Conservation (phyloP, 768 basidiomycete genomes). For the Boletus tylopilopsis region DNA sequence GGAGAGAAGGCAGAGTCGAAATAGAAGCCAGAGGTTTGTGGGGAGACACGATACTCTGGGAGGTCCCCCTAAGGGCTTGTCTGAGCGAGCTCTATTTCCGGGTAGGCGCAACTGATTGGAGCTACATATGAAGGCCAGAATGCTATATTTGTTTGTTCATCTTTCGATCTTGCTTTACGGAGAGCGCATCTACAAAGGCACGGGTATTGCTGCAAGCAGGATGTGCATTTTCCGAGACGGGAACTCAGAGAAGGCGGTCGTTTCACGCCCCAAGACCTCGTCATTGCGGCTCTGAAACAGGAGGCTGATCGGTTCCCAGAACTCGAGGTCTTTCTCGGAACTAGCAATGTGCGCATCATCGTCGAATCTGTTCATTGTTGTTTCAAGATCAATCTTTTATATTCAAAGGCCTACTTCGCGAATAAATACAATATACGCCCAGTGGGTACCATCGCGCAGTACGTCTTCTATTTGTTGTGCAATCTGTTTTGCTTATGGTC, state of each 20-base stretch:
- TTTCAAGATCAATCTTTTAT: neutral
- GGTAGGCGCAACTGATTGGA: slow-evolving; percentile 79
- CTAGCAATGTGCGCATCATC: slow-evolving; percentile 71
- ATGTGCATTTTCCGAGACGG: slow-evolving; percentile 81
- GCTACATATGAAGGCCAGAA: slow-evolving; percentile 75
- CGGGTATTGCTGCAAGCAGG: slow-evolving; percentile 55
- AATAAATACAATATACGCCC: slow-evolving; percentile 63
- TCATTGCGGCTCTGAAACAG: slow-evolving; percentile 64
- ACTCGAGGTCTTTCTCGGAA: slow-evolving; percentile 57
- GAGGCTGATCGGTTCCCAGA: slow-evolving; percentile 51
- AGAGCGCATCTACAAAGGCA: slow-evolving; percentile 71
- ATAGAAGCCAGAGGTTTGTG: slow-evolving; percentile 73
- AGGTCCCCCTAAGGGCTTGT: slow-evolving; percentile 91
- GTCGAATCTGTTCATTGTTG: neutral
- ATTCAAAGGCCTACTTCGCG: slow-evolving; percentile 75
- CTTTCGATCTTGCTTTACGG: slow-evolving; percentile 37
- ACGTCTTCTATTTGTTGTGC: slow-evolving; percentile 29
- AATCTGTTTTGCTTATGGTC: slow-evolving; percentile 4
- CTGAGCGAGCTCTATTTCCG: slow-evolving; percentile 88
- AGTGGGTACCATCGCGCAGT: slow-evolving; percentile 87
- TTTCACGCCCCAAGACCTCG: slow-evolving; percentile 72
- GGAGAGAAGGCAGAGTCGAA: slow-evolving; percentile 57
- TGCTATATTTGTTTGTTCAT: neutral
- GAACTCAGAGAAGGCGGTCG: slow-evolving; percentile 77
- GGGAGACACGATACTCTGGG: slow-evolving; percentile 89